Conservation (phyloP, 140 eudicot species). For the Ambrosia hybrid region DNA sequence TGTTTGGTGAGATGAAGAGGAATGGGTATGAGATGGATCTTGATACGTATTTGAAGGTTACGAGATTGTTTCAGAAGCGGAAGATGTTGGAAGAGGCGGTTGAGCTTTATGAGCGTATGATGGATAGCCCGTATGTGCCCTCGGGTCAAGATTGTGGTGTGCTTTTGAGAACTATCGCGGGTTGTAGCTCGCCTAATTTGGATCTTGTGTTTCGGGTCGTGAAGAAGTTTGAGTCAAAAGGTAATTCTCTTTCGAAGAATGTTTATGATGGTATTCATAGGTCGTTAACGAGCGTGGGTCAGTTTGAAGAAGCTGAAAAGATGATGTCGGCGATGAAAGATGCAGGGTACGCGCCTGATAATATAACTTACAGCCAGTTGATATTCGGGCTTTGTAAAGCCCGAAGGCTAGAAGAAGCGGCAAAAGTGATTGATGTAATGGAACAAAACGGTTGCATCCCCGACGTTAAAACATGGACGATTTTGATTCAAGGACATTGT, state of each 20-base stretch:
- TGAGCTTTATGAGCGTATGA: constrained; percentile 78
- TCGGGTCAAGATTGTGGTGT: constrained; percentile 49
- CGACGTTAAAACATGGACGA: constrained; percentile 88
- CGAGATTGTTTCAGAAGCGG: constrained; percentile 61
- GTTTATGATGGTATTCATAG: constrained; percentile 83
- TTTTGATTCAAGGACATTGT: constrained; percentile 71
- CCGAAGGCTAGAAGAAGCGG: constrained; percentile 71
- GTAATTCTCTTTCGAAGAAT: constrained; percentile 50
- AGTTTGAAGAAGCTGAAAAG: constrained; percentile 79
- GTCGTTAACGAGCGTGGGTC: constrained; percentile 69
- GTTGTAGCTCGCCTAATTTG: constrained; percentile 43
- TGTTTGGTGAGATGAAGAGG: constrained; percentile 57
- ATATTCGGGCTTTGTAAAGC: constrained; percentile 80
- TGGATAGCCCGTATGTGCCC: constrained; percentile 78
- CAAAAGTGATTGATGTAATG: constrained; percentile 63
- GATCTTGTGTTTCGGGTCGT: constrained; percentile 76
- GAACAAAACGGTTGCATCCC: constrained; percentile 66
- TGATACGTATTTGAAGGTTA: constrained; percentile 72
- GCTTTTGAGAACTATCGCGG: constrained; percentile 53
- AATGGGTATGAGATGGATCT: constrained; percentile 71
- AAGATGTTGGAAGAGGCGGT: constrained; percentile 83
- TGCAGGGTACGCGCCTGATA: constrained; percentile 80
- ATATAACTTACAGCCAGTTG: constrained; percentile 85
- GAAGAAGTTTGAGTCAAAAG: constrained; percentile 59
- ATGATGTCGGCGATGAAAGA: constrained; percentile 60